A percentile compares a stretch with the other conserved stretches of the same genome.
These are phyloP conservation scores for Colletotrichum chrysophilum DNA, from an alignment of 2,329 filamentous ascomycete genomes.

Conservation along the genomic window DNA sequence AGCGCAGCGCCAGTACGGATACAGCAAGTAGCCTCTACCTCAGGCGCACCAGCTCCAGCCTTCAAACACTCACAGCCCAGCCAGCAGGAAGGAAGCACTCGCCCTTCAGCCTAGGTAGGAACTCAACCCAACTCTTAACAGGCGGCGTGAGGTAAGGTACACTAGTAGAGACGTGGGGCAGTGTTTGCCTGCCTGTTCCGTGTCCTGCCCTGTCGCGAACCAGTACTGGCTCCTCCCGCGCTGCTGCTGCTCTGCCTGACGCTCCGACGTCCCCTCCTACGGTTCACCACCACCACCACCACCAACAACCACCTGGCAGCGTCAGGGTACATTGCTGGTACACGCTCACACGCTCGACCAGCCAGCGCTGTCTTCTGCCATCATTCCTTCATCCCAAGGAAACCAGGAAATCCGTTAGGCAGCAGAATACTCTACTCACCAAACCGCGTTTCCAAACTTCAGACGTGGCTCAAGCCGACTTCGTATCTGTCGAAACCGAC, in stretches of 20 bases:
- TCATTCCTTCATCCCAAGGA: slow-evolving; percentile 14
- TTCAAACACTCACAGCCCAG: neutral
- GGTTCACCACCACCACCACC: neutral
- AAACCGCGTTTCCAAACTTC: neutral
- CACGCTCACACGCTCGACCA: neutral
- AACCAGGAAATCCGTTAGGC: slow-evolving; percentile 15
- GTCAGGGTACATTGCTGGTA: neutral
- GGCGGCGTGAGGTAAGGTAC: neutral
- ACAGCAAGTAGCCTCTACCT: neutral
- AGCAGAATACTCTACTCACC: slow-evolving; percentile 12
- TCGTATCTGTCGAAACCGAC: neutral
- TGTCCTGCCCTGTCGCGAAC: neutral
- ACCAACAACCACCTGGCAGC: neutral
- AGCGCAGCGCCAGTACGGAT: neutral
- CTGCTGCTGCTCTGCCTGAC: neutral
- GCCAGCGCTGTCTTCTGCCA: slow-evolving; percentile 2
- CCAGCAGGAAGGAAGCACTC: neutral
- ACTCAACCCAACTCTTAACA: neutral
- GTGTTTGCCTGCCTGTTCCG: neutral
- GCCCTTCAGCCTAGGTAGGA: neutral
- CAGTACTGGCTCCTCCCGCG: neutral
- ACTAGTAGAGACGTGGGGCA: slow-evolving; percentile 9
- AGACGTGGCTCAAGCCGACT: slow-evolving; percentile 11
- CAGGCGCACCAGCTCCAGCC: neutral
- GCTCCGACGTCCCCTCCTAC: neutral